A percentile compares a stretch with the other conserved stretches of the same genome.
Conservation (phyloP, 2,329 filamentous ascomycete genomes). For the Exophiala sp. region DNA sequence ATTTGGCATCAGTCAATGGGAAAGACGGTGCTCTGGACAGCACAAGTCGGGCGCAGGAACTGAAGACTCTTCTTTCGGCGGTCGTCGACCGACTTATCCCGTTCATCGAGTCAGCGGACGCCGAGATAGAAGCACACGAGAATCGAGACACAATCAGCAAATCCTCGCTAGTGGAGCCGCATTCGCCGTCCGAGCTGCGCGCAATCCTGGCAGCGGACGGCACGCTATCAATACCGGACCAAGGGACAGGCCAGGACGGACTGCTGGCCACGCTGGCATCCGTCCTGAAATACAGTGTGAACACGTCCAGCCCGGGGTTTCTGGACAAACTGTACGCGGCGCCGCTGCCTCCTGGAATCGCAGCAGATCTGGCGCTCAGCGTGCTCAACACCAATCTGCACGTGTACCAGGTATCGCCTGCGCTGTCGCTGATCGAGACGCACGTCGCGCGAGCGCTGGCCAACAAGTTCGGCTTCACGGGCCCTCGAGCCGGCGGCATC, state of each 20-base stretch:
- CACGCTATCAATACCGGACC: conserved; percentile 47
- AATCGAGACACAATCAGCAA: conserved; percentile 43
- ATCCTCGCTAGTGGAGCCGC: conserved; percentile 58
- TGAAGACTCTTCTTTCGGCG: conserved; percentile 26
- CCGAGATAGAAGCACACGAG: conserved; percentile 28
- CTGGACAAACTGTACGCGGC: conserved; percentile 91
- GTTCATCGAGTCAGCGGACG: conserved; percentile 42
- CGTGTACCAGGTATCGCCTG: conserved; percentile 89
- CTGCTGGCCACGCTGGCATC: conserved; percentile 64
- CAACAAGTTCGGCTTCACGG: conserved; percentile 66
- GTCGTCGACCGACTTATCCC: conserved; percentile 42
- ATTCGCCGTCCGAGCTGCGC: conserved; percentile 42
- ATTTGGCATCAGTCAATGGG: background rate
- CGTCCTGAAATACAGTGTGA: conserved; percentile 79
- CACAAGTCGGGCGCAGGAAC: conserved; percentile 13
- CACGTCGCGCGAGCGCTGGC: conserved; percentile 68
- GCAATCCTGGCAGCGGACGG: conserved; percentile 37
- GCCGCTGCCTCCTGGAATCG: conserved; percentile 79
- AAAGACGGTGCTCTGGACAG: background rate
- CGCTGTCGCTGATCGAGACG: conserved; percentile 82
- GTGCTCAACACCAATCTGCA: conserved; percentile 90
- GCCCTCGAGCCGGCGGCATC: conserved; percentile 63
- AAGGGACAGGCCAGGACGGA: conserved; percentile 62
- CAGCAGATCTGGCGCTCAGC: conserved; percentile 76
- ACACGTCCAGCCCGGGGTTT: conserved; percentile 98